Conservation (phyloP, 2,329 filamentous ascomycete genomes). For the Chrysoporthe cubensis region DNA sequence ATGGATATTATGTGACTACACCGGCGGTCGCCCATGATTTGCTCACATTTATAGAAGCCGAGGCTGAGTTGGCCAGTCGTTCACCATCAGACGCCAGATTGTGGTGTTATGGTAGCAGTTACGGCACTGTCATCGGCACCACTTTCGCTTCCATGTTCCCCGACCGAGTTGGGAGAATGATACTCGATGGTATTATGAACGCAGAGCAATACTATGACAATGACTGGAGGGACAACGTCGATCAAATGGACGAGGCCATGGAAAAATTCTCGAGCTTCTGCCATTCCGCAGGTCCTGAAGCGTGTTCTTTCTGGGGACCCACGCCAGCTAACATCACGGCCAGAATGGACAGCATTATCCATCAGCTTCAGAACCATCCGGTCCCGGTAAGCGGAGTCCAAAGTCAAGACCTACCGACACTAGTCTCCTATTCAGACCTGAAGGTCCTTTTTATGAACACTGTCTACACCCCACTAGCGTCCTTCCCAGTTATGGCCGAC, state of each 20-base stretch:
- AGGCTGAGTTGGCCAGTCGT: slow-evolving; percentile 36
- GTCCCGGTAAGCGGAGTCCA: background rate
- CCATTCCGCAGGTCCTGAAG: background rate
- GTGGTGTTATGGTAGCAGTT: slow-evolving; percentile 52
- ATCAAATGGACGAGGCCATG: background rate
- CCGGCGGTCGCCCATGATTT: slow-evolving; percentile 51
- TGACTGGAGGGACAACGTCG: slow-evolving; percentile 22
- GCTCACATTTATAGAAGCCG: slow-evolving; percentile 49
- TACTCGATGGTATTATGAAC: slow-evolving; percentile 49
- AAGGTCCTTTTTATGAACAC: background rate
- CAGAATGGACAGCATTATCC: background rate
- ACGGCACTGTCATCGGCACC: slow-evolving; percentile 56
- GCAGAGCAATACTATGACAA: slow-evolving; percentile 40
- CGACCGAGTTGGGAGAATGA: slow-evolving; percentile 49
- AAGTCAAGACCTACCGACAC: background rate
- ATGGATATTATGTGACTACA: slow-evolving; percentile 2
- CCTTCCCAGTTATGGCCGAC: background rate
- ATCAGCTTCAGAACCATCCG: background rate
- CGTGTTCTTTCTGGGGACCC: background rate
- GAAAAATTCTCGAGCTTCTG: background rate
- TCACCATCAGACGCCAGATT: slow-evolving; percentile 40
- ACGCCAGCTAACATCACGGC: background rate
- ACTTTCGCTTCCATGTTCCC: slow-evolving; percentile 56
- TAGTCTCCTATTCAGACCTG: background rate
- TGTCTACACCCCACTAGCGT: background rate